These are phyloP conservation scores for Diaporthe longicolla DNA, from an alignment of 2,329 filamentous ascomycete genomes.

Conservation along the genomic window DNA sequence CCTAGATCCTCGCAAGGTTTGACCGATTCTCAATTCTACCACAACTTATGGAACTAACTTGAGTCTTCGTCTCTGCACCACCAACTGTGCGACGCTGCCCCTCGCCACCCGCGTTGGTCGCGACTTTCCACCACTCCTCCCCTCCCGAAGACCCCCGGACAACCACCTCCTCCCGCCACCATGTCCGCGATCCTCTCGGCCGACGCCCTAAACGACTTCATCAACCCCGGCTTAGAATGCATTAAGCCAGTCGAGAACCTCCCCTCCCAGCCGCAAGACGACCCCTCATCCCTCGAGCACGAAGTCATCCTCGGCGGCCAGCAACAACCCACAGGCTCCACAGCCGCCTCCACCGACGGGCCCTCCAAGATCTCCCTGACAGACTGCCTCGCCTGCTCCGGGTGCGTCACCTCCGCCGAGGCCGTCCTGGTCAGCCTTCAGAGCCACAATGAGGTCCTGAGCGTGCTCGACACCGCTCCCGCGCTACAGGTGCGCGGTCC, in stretches of 20 bases:
- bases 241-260: constrained; percentile 98
- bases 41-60: constrained; percentile 18
- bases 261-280: constrained; percentile 70
- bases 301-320: constrained; percentile 96
- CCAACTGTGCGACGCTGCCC: background rate
- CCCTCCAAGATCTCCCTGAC: constrained; percentile 96
- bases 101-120: constrained; percentile 24
- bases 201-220: constrained; percentile 99
- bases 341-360: constrained; percentile 66
- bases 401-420: constrained; percentile 97
- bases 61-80: background rate
- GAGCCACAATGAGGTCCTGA: constrained; percentile 91
- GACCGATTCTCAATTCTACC: background rate
- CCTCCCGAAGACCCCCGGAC: constrained; percentile 5
- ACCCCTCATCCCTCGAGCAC: constrained; percentile 65
- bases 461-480: constrained; percentile 79
- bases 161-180: constrained; percentile 47
- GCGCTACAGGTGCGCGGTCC: constrained; percentile 58
- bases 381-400: constrained; percentile 96
- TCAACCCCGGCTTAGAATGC: constrained; percentile 95
- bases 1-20: background rate
- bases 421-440: constrained; percentile 96
- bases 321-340: constrained; percentile 67
- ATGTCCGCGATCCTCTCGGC: constrained; percentile 99
- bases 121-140: background rate